Conservation (phyloP, 495 filamentous ascomycete genomes). For the Podospora fimiseda region DNA sequence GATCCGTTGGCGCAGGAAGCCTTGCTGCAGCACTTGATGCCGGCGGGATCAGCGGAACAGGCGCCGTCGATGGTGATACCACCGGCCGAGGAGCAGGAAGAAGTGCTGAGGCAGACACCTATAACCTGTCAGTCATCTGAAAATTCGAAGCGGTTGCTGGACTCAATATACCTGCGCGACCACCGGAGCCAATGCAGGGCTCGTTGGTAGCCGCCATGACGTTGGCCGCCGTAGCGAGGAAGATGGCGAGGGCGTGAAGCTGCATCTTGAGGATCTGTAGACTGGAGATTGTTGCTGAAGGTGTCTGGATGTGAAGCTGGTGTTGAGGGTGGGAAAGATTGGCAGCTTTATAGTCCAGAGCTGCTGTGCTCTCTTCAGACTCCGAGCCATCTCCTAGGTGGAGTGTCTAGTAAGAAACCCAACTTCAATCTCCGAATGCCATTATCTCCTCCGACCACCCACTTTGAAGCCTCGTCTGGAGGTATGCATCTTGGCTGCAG, state of each 20-base stretch:
- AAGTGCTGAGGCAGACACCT: slow-evolving; percentile 33
- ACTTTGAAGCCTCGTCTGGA: too few species aligned
- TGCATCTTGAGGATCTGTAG: not conserved
- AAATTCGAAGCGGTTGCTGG: not conserved
- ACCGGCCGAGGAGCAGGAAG: slow-evolving; percentile 25
- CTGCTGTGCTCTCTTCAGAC: too few species aligned
- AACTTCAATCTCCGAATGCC: too few species aligned
- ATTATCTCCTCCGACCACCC: too few species aligned
- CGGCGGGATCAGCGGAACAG: slow-evolving; percentile 30
- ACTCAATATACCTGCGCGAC: slow-evolving; percentile 13
- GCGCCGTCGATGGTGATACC: slow-evolving; percentile 27
- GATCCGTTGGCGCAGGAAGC: slow-evolving; percentile 25
- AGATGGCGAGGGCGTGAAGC: slow-evolving; percentile 9
- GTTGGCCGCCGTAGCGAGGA: slow-evolving; percentile 11
- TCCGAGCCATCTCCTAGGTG: too few species aligned
- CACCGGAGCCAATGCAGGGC: slow-evolving; percentile 30
- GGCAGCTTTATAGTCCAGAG: not conserved
- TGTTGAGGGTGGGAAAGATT: not conserved
- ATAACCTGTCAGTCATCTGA: not conserved
- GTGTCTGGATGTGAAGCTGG: not conserved
- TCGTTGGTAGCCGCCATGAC: slow-evolving; percentile 30
- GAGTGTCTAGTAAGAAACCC: too few species aligned
- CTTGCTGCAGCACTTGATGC: slow-evolving; percentile 40
- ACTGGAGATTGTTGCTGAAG: not conserved
- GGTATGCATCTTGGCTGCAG: too few species aligned